These are phyloP conservation scores for Pseudogymnoascus verrucosus DNA, from an alignment of 2,329 filamentous ascomycete genomes.

Conservation along the genomic window DNA sequence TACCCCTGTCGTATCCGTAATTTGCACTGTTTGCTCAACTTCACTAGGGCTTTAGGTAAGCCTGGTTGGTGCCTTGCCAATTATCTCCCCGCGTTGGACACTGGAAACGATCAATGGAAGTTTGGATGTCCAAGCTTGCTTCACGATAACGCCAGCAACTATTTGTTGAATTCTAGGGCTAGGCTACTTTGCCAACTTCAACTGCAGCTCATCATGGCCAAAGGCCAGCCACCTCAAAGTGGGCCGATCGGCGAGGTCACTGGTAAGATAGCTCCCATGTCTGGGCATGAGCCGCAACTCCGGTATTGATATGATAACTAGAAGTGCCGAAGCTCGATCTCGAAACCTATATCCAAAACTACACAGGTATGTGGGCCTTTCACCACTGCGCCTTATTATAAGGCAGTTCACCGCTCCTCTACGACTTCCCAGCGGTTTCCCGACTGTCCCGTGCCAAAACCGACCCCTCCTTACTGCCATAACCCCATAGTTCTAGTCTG, in stretches of 20 bases:
- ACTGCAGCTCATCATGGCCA: background rate
- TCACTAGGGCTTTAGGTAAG: conserved; percentile 7
- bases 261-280: conserved; percentile 3
- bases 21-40: conserved; percentile 2
- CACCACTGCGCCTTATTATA: background rate
- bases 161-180: background rate
- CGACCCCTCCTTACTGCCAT: background rate
- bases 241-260: conserved; percentile 1
- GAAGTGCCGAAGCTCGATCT: conserved; percentile 84
- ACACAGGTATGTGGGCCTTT: conserved; percentile 52
- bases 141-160: background rate
- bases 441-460: background rate
- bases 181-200: background rate
- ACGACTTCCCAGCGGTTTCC: background rate
- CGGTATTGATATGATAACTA: conserved; percentile 28
- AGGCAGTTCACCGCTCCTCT: background rate
- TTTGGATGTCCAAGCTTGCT: background rate
- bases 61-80: conserved; percentile 3
- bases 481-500: conserved; percentile 8
- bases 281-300: background rate
- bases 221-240: background rate
- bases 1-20: conserved; percentile 1
- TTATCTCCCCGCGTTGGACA: background rate
- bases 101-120: background rate
- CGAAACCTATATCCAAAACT: conserved; percentile 84